Evolutionary conservation across 2,329 filamentous ascomycete genomes (phyloP).

Genomic region (Dactylellina sp.): DNA sequence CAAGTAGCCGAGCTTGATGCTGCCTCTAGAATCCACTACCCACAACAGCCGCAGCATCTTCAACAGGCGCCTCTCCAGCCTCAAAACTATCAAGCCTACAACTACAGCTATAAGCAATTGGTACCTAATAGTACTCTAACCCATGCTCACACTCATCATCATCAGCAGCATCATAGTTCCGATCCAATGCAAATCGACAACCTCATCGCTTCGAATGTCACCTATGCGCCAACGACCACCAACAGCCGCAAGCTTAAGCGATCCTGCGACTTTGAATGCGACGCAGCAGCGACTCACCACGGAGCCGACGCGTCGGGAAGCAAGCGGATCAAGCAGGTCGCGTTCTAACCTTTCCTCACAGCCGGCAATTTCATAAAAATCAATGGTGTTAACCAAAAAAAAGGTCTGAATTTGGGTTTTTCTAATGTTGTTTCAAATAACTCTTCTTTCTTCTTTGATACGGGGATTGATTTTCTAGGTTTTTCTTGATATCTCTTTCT

Average conservation of each 20-base stretch:
- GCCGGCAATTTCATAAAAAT: constrained; percentile 4
- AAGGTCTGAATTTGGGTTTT: constrained; percentile 46
- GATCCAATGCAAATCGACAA: constrained; percentile 56
- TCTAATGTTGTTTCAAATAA: constrained; percentile 3
- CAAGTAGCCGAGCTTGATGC: constrained; percentile 48
- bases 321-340: constrained; percentile 54
- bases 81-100: constrained; percentile 34
- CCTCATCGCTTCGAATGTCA: constrained; percentile 19
- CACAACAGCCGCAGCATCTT: constrained; percentile 3
- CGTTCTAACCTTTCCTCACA: constrained; percentile 32
- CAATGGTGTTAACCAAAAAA: constrained; percentile 5
- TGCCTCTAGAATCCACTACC: constrained; percentile 31
- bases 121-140: constrained; percentile 48
- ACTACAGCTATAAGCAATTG: constrained; percentile 40
- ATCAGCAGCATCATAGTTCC: constrained; percentile 39
- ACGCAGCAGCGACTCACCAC: constrained; percentile 30
- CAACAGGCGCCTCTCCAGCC: constrained; percentile 34
- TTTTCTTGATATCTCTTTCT: constrained; percentile 23
- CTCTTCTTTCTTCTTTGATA: constrained; percentile 13
- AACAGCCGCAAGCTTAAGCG: constrained; percentile 52
- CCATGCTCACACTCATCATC: constrained; percentile 39
- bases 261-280: constrained; percentile 56
- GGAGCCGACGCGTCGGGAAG: constrained; percentile 48
- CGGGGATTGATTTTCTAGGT: constrained; percentile 38
- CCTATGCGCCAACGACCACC: constrained; percentile 14